Conservation (phyloP, 352 stramenopile genomes). For the Discostella stelligera region DNA sequence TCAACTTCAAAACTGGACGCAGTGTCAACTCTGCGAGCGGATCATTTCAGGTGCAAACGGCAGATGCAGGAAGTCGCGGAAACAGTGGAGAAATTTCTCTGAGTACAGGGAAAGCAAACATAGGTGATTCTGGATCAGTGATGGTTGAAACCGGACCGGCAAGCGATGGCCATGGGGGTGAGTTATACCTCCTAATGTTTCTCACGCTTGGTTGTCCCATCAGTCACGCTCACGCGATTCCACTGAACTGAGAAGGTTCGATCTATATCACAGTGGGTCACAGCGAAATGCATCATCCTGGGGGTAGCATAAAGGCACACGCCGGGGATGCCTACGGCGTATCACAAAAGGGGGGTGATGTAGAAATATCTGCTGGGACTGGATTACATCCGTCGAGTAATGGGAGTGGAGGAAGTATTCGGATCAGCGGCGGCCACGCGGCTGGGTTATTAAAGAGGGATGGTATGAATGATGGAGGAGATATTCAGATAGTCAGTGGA, state of each 20-base stretch:
- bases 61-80: conserved; percentile 62
- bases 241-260: conserved; percentile 26
- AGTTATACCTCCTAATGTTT: background rate
- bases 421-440: conserved; percentile 39
- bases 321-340: conserved; percentile 60
- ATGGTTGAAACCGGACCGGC: conserved; percentile 16
- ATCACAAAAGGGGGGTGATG: conserved; percentile 48
- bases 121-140: conserved; percentile 17
- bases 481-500: conserved; percentile 20
- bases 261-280: conserved; percentile 38
- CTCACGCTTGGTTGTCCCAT: background rate
- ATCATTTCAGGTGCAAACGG: conserved; percentile 58
- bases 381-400: background rate
- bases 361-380: conserved; percentile 64
- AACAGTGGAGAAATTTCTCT: conserved; percentile 69
- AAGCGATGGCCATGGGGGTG: conserved; percentile 13
- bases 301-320: conserved; percentile 65
- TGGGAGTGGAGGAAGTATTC: conserved; percentile 20
- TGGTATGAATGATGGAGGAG: conserved; percentile 13
- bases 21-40: conserved; percentile 65
- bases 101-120: conserved; percentile 59
- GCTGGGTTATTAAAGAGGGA: conserved; percentile 26
- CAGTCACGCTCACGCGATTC: background rate
- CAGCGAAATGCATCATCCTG: conserved; percentile 28
- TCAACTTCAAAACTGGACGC: conserved; percentile 65